Percentiles rank a stretch among this genome's conserved stretches.
These are phyloP conservation scores for Termitomyces sp. DNA, from an alignment of 768 basidiomycete genomes.

Conservation along the genomic window DNA sequence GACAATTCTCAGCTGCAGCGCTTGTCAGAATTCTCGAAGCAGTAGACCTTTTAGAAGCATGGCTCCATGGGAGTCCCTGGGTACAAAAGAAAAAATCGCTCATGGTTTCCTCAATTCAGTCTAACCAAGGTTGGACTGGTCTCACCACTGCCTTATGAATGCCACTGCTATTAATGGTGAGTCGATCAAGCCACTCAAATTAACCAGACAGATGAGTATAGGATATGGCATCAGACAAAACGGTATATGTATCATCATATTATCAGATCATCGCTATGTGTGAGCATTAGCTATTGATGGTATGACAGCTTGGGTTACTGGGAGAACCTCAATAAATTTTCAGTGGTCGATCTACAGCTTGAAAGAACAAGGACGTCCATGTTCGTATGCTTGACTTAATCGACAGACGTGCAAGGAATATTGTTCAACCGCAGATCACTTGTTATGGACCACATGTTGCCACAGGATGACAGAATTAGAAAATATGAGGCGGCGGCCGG, in stretches of 20 bases:
- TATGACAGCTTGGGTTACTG: neutral
- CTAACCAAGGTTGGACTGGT: neutral
- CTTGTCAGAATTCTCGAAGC: neutral
- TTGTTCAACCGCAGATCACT: neutral
- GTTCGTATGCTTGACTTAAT: neutral
- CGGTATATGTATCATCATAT: neutral
- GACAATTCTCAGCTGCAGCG: neutral
- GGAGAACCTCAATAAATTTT: neutral
- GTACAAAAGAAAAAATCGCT: neutral
- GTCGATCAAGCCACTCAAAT: neutral
- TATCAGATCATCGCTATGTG: neutral
- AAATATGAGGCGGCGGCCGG: neutral
- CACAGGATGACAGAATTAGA: neutral
- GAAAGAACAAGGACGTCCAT: neutral
- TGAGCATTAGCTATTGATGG: neutral
- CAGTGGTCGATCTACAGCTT: neutral
- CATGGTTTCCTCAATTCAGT: neutral
- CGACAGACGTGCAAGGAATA: slow-evolving; percentile 1
- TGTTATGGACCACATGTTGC: neutral
- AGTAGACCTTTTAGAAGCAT: neutral
- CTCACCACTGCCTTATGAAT: neutral
- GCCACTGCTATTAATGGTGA: neutral
- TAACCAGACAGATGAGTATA: too few relatives aligned
- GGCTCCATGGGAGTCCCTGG: neutral
- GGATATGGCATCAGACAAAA: neutral